Base-by-base conservation (phyloP, 306 rosid genomes). In the Erythrophleum fordii region DNA sequence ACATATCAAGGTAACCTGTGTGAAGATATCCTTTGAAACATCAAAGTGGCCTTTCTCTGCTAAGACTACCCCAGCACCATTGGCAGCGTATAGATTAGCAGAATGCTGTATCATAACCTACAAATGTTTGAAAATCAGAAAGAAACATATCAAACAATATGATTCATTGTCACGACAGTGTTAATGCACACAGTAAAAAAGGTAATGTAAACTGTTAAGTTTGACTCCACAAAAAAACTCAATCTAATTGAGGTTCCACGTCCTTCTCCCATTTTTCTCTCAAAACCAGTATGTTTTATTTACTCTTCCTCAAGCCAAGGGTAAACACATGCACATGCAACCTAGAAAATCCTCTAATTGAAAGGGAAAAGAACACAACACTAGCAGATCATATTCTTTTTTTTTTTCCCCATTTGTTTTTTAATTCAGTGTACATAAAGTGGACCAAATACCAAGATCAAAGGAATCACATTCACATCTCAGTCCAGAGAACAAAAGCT, bases 31-130 rank as follows among this genome's bases (percentile, higher is more conserved):
- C 85, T 91, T 96, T 51, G 99, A 93, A 84, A 96, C 97, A 86
- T 96, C 99, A 87, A 96, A 96, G 86, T 93, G 97, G 79, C 99
- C 99, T 81, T 96, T 96, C 83, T 96, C 99, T 8, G 99, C 99
- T 67, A 93, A 91, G 73, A 93, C 95, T 78, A 96, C 97, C 46
- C 91, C 99, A 66, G 99, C 97, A 44, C 98, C 99, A 87, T 96
- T 92, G 77, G 98, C 98, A 88, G 99, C 99, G 87, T 96, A 96
- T 58, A 96, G 74, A 81, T 96, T 96, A 85, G 98, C 89, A 70
- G 99, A 83, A 85, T 90, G 99, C 85, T 93, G 97, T 69, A 92
- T 89, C 73, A 96, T 87, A 86, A 96, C 99, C 98, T 96, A 83
- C 51, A 79, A 35, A 79, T 84, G 51, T 72, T 52, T 48, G 45